Evolutionary conservation across 305 asterid species (phyloP).

Genomic region (Withania somnifera): DNA sequence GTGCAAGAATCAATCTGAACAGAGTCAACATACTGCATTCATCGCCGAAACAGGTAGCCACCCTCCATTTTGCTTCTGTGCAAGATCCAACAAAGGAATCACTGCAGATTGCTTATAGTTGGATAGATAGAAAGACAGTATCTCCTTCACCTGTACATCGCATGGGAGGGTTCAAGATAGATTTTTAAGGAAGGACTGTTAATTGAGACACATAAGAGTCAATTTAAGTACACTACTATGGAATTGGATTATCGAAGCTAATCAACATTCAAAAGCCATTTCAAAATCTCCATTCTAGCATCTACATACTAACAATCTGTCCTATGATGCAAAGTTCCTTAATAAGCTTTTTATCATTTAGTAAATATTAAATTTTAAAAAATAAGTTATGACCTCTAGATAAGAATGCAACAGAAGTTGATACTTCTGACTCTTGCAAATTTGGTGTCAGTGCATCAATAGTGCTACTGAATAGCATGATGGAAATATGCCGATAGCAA

Average conservation of each 20-base stretch:
- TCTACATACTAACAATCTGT: too few relatives aligned
- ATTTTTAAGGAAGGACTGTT: not conserved
- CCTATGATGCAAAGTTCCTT: not conserved
- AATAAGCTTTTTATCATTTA: not conserved
- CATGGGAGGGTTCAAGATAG: not conserved
- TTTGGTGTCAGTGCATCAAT: not conserved
- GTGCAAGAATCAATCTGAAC: conserved; percentile 2
- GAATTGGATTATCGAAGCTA: not conserved
- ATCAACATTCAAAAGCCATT: not conserved
- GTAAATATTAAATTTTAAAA: not conserved
- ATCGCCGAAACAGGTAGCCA: conserved; percentile 98
- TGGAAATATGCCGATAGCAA: not conserved
- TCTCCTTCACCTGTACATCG: conserved; percentile 63
- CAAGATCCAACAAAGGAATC: conserved; percentile 93
- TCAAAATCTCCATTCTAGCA: not conserved
- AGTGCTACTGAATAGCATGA: not conserved
- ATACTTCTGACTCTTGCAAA: not conserved
- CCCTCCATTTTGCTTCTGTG: conserved; percentile 91
- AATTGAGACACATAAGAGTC: not conserved
- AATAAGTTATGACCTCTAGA: not conserved
- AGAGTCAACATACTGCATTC: conserved; percentile 55
- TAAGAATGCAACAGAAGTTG: not conserved
- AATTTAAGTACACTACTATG: not conserved
- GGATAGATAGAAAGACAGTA: conserved; percentile 77
- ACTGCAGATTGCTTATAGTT: conserved; percentile 94